Base-by-base conservation (phyloP, 163 green algal genomes). In the Scenedesmus sp. region DNA sequence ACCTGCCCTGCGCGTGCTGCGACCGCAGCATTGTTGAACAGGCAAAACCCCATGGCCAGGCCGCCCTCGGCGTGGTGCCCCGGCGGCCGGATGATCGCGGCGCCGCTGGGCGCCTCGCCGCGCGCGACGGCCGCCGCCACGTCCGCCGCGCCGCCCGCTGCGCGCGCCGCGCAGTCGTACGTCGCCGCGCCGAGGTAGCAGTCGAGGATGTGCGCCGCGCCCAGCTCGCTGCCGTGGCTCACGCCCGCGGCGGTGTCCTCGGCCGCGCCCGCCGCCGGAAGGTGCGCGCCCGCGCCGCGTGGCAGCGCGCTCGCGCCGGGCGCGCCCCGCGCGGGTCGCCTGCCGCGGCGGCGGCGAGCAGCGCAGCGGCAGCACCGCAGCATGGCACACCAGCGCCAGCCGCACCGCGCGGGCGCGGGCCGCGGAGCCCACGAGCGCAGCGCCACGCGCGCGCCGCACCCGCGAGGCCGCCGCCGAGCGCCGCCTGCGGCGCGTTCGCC, bases 1-100 rank as follows among this genome's bases (percentile, higher is more conserved):
- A n/a, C n/a, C n/a, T 92, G 85, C 18, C 85, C 87, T 29, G 84
- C 84, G 18, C 77, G 57, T 3, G 77, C 77, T 29, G 60, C 67
- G 17, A 84, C 60, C 47, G 77, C 77, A 45, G 92, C 93, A 70
- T 96, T 97, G 90, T 98, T 98, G 90, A 94, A 97, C 80, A 97
- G 95, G 88, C 95, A 98, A 86, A 99, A 98, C 63, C 95, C 95
- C 95, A 97, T 97, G 57, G 93, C 89, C 6, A 84, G 83, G 58
- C 70, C 77, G 31, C 29, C 85, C 84, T 96, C 93, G 7, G 70
- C 70, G 36, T 78, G 70, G 51, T 78, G 70, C 31, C 70, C 70
- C 64, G 94, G 95, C 2, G 94, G 95, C 15, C 95, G 88, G 60
- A 98, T 91, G 29, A 98, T 92, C 29, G 94, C 94, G 36, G 93